Conservation (phyloP, 164 flowering plant genomes). For the Pachysandra terminalis region DNA sequence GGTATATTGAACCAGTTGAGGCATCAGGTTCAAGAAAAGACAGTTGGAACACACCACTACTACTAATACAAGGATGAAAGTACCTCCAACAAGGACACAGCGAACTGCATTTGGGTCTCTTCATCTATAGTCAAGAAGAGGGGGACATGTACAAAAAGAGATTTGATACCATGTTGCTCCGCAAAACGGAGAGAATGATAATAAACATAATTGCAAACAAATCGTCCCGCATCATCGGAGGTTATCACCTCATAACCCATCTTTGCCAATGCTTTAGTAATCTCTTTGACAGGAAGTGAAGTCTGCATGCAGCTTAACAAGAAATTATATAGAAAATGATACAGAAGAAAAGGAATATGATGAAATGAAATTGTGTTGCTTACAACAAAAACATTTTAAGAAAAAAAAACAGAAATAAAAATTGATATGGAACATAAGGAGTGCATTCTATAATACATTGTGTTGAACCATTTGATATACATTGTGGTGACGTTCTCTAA, state of each 20-base stretch:
- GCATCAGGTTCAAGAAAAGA: not conserved
- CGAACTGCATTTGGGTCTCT: conserved; percentile 91
- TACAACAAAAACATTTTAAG: too few species aligned
- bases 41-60: not conserved
- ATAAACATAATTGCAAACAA: conserved; percentile 94
- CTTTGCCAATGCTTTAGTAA: conserved; percentile 59
- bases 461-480: too few species aligned
- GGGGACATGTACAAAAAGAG: conserved; percentile 95
- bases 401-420: too few species aligned
- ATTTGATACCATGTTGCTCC: conserved; percentile 67
- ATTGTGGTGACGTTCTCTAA: too few species aligned
- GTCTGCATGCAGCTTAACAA: not conserved
- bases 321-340: not conserved
- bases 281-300: conserved; percentile 9
- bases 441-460: too few species aligned
- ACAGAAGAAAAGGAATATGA: not conserved
- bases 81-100: conserved; percentile 81
- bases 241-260: conserved; percentile 71
- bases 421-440: too few species aligned
- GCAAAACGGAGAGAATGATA: conserved; percentile 91
- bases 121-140: conserved; percentile 81
- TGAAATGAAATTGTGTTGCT: not conserved
- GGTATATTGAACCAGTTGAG: not conserved
- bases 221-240: conserved; percentile 90
- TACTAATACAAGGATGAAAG: conserved; percentile 56